Base-by-base conservation (phyloP, 148 eudicot species). In the Silene conica region DNA sequence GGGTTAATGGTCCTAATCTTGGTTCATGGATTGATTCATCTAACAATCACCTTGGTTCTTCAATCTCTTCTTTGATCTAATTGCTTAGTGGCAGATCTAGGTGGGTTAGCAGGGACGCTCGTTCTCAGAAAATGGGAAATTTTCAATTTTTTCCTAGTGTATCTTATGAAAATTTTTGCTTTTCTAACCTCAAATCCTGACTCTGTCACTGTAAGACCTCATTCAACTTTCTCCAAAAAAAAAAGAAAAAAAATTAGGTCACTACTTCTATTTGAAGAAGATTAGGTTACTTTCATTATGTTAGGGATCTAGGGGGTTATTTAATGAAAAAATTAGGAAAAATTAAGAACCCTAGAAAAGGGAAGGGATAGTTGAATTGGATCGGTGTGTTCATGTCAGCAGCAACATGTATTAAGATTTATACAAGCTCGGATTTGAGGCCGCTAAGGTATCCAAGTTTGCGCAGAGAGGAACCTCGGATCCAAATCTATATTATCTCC, bases 391-490 rank as follows among this genome's bases (percentile, higher is more conserved):
- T 80, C 96, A 90, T 90, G 86, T 88, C 88, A 78, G 96, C 84
- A 73, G 96, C 96, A 90, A 72, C 74, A 77, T 2, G 34, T 31
- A n/a, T n/a, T n/a, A n/a, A n/a, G n/a, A n/a, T n/a, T n/a, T n/a
- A n/a, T n/a, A n/a, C n/a, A n/a, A n/a, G n/a, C n/a, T n/a, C n/a
- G n/a, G n/a, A n/a, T n/a, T n/a, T n/a, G 16, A 9, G 5, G 14
- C 18, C 0, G 15, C 55, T 15, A 5, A n/a, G 0, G 25, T 20
- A 59, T 9, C 48, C 26, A 69, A 25, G 57, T 82, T 85, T 84
- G 95, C 92, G 83, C 89, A 79, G 96, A 92, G 95, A 92, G 86
- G 97, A 92, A 89, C 90, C 85, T 86, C 91, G 88, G 97, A 92
- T 92, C 96, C 86, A 80, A 80, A 76, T 70, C 79, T 78, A 77